phyloP scores from a whole-genome alignment of 331 rosid species.

The Quercus lobata region DNA sequence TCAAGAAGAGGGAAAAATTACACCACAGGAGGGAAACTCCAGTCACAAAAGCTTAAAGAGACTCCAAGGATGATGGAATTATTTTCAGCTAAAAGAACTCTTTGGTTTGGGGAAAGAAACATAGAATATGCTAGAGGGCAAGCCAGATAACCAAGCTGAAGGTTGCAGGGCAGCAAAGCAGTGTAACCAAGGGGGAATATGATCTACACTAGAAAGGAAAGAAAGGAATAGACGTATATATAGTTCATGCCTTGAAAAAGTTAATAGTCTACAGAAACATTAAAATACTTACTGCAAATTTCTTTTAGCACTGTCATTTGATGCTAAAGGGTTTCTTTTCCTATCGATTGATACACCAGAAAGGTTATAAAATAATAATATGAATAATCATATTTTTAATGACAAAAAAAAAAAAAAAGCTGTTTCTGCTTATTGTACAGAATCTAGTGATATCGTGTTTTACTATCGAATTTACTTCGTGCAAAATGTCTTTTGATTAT shows the following conservation, averaged over 20 bases:
- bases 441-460: neutral
- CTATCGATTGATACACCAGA: neutral
- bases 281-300: neutral
- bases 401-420: neutral
- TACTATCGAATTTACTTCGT: too few relatives aligned
- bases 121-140: neutral
- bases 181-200: neutral
- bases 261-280: neutral
- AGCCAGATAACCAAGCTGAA: neutral
- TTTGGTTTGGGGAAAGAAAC: neutral
- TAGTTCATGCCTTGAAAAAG: neutral
- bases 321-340: neutral
- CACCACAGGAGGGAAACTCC: slow-evolving; percentile 41
- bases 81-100: neutral
- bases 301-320: neutral
- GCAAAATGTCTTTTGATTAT: too few relatives aligned
- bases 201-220: neutral
- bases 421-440: neutral
- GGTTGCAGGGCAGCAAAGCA: neutral
- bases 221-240: neutral
- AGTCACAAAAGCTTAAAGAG: slow-evolving; percentile 36
- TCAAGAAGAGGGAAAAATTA: slow-evolving; percentile 43
- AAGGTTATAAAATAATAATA: neutral
- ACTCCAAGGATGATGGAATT: slow-evolving; percentile 20
- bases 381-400: too few relatives aligned